Conservation (phyloP, 768 basidiomycete species). For the Xerocomellus intermedius region DNA sequence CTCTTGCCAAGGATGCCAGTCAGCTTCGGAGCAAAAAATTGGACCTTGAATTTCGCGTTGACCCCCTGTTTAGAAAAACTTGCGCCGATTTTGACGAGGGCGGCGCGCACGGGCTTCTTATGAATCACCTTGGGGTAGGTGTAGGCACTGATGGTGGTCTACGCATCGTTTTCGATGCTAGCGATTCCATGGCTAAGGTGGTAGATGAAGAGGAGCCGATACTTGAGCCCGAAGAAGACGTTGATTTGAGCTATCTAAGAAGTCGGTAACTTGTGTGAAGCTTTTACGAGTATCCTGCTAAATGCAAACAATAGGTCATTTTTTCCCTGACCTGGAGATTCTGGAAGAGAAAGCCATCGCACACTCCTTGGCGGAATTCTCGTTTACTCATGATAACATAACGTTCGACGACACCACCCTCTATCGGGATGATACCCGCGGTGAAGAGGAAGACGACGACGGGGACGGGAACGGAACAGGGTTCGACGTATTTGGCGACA, state of each 20-base stretch:
- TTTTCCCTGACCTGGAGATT: conserved; percentile 65
- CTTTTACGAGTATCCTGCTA: conserved; percentile 1
- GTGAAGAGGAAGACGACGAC: conserved; percentile 36
- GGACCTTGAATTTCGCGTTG: conserved; percentile 94
- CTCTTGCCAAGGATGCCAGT: conserved; percentile 82
- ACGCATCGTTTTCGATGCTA: conserved; percentile 93
- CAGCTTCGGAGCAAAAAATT: conserved; percentile 88
- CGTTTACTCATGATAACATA: conserved; percentile 68
- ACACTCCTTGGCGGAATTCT: conserved; percentile 76
- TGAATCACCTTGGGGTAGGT: conserved; percentile 90
- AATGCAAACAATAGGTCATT: conserved; percentile 47
- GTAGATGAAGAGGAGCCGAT: conserved; percentile 66
- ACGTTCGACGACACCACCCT: conserved; percentile 62
- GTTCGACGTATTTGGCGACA: conserved; percentile 23
- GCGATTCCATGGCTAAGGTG: conserved; percentile 81
- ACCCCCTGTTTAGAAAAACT: conserved; percentile 97
- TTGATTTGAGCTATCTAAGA: conserved; percentile 64
- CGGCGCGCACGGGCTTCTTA: conserved; percentile 90
- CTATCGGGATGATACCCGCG: conserved; percentile 52
- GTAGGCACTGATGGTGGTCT: conserved; percentile 77
- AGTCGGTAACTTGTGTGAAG: conserved; percentile 39
- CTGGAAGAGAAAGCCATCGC: conserved; percentile 75
- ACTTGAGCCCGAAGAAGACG: conserved; percentile 65
- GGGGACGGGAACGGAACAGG: conserved; percentile 27
- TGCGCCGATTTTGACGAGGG: conserved; percentile 99